Base-by-base conservation (phyloP, 306 rosid species). In the Ormosia semicastrata region DNA sequence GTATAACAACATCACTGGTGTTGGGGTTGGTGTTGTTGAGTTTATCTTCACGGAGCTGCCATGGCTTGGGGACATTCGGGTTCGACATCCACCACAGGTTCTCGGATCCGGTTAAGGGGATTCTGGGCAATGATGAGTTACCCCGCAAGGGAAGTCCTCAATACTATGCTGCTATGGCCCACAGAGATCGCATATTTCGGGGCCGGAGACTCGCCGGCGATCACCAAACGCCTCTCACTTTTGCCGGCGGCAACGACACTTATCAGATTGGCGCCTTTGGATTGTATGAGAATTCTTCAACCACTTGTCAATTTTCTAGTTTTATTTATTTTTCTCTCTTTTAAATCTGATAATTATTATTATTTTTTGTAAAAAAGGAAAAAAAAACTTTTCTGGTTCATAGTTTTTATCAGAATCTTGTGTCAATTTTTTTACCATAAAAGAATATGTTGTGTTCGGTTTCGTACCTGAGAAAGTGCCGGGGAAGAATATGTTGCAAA, bases 211-310 rank as follows among this genome's bases (percentile, higher is more conserved):
- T 95, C 30, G 86, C 91, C 75, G 73, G 1, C 37, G 81, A 36
- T 49, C 83, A 13, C 8, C 85, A 76, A 14, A 36, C 81, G 10
- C 81, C 88, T 29, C 85, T 92, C 4, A 82, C 91, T 15, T 93
- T 95, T 57, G 76, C 64, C 71, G 49, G 69, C 80, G 94, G 97
- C 71, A 92, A 93, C 86, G 85, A 82, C 0, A 95, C 99, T 18
- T 0, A 0, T 0, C 80, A 3, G 36, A 8, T 88, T 81, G 0
- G 4, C 1, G 12, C 76, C 17, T 86, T 88, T 18, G 97, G 97
- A 89, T 79, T 8, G 99, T 95, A 89, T n/a, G 90, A 2, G 37
- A 4, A 5, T 73, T 53, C 81, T 77, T 46, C 44, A 15, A 0
- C 73, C 50, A 67, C 60, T 81, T 9, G 49, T 67, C 54, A 60